These are phyloP conservation scores for Musa schizocarpa DNA, from an alignment of 176 grass and related monocot genomes.

Conservation along the genomic window DNA sequence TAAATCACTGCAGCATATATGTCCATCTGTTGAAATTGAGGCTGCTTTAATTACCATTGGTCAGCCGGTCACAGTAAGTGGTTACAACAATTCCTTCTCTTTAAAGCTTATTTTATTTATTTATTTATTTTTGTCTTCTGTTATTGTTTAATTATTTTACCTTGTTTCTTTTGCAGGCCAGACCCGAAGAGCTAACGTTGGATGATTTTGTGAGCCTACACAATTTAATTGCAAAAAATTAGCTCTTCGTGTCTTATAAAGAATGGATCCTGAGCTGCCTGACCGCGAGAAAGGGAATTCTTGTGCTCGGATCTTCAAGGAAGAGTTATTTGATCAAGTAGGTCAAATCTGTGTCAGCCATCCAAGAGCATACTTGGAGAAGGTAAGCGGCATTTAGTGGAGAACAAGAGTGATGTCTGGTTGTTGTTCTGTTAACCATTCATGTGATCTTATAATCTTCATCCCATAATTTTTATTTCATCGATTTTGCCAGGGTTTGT, in stretches of 20 bases:
- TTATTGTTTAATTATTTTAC: background rate
- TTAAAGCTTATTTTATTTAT: too few relatives aligned
- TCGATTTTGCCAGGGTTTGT: background rate
- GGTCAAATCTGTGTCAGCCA: background rate
- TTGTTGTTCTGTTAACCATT: background rate
- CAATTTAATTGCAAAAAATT: constrained; percentile 45
- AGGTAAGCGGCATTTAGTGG: background rate
- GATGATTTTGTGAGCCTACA: constrained; percentile 90
- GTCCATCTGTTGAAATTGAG: constrained; percentile 55
- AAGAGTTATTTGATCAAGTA: background rate
- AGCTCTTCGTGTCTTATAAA: background rate
- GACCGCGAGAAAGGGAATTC: background rate
- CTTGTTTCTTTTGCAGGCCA: constrained; percentile 47
- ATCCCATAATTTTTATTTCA: background rate
- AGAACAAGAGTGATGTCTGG: background rate
- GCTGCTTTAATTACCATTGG: constrained; percentile 51
- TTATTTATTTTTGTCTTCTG: background rate
- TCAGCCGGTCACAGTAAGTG: constrained; percentile 62
- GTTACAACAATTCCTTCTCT: background rate
- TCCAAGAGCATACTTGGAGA: background rate
- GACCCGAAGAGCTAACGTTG: constrained; percentile 62
- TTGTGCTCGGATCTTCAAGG: background rate
- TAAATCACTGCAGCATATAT: constrained; percentile 73
- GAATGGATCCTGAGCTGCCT: background rate
- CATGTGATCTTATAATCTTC: background rate